A percentile compares a stretch with the other conserved stretches of the same genome.
These are phyloP conservation scores for Scenedesmus sp. DNA, from an alignment of 163 green algal species.

Conservation along the genomic window DNA sequence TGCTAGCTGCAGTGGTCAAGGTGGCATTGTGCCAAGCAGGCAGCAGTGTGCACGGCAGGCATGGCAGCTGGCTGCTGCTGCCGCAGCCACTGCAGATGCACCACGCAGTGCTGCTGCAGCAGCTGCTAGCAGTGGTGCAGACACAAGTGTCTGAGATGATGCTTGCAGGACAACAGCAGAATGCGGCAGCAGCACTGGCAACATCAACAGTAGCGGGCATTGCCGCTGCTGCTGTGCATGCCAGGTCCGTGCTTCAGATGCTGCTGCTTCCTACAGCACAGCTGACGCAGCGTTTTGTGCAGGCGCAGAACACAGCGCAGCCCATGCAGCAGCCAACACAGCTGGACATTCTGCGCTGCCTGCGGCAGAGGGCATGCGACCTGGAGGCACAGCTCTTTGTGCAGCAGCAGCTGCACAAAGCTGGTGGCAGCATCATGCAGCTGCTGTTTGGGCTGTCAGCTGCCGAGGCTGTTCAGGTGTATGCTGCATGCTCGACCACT, in stretches of 20 bases:
- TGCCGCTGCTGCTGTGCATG: not conserved
- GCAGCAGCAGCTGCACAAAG: not conserved
- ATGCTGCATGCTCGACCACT: not conserved
- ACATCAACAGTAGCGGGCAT: not conserved
- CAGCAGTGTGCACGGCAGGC: not conserved
- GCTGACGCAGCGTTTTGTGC: not conserved
- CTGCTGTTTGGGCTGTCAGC: not conserved
- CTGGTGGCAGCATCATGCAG: not conserved
- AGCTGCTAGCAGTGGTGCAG: not conserved
- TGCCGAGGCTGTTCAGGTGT: not conserved
- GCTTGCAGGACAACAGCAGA: not conserved
- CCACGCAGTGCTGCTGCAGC: not conserved
- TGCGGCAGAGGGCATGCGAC: not conserved
- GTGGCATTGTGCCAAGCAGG: conserved; percentile 4
- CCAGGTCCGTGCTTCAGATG: not conserved
- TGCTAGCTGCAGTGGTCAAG: conserved; percentile 1
- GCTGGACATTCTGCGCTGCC: not conserved
- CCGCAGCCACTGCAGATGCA: not conserved
- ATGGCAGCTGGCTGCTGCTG: not conserved
- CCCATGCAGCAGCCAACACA: not conserved
- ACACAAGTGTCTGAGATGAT: not conserved
- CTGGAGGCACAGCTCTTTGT: not conserved
- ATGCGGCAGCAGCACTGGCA: not conserved
- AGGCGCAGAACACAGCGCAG: not conserved
- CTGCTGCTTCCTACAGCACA: not conserved